Percentiles rank a stretch among this genome's conserved stretches.
These are phyloP conservation scores for Berberis thunbergii DNA, from an alignment of 164 flowering plant species.

Conservation along the genomic window DNA sequence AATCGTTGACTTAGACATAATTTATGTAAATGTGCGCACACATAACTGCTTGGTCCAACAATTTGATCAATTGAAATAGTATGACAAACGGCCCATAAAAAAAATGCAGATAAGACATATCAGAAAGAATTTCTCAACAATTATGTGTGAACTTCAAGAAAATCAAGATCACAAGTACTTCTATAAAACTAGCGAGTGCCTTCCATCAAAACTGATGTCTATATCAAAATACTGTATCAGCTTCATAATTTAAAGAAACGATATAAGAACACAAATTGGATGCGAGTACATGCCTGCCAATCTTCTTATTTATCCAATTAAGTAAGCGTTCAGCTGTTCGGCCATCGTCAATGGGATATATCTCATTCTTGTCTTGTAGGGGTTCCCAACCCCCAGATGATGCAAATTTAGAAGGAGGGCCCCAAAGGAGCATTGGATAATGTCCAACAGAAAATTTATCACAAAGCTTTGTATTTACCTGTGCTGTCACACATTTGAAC, in stretches of 20 bases:
- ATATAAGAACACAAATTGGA: not conserved
- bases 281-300: conserved; percentile 48
- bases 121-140: no score
- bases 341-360: conserved; percentile 52
- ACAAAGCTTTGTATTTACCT: conserved; percentile 87
- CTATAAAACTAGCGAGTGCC: not conserved
- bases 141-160: not conserved
- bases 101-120: no score
- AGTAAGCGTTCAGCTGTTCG: conserved; percentile 86
- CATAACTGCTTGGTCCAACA: no score
- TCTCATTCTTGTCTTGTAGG: conserved; percentile 43
- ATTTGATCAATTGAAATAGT: no score
- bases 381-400: conserved; percentile 53
- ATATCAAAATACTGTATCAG: no score
- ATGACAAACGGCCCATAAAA: no score
- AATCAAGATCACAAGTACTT: not conserved
- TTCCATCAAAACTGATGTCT: no score
- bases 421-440: conserved; percentile 96
- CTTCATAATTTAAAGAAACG: not conserved
- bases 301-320: conserved; percentile 75
- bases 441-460: conserved; percentile 72
- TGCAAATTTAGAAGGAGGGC: conserved; percentile 61
- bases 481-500: conserved; percentile 65
- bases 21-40: no score
- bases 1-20: no score